Base-by-base conservation (phyloP, 2,329 filamentous ascomycete species). In the Cladosporium sp. region DNA sequence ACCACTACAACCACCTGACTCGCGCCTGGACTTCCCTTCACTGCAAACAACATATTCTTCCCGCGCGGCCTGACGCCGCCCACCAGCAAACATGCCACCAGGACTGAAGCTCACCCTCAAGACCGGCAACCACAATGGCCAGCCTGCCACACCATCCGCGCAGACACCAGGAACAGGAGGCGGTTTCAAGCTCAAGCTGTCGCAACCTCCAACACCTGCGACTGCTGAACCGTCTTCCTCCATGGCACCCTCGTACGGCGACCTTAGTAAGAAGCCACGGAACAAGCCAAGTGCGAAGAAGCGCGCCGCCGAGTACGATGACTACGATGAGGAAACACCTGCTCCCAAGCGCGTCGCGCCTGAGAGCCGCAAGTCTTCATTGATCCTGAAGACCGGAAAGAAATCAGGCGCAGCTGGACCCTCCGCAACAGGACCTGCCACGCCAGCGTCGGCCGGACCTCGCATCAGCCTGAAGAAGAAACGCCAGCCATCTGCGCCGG, bases 231-330 rank as follows among this genome's bases (percentile, higher is more conserved):
- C 66, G 51, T 66, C 72, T 66, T 70, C 69, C 69, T 73, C 76
- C 13, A 69, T 70, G 66, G 70, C 74, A 5, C 73, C 49, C 26
- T 62, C 13, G 64, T 66, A 34, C 66, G 18, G 75, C 69, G 72
- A 56, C 59, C 21, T 32, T 56, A 28, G 43, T 56, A 75, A 75
- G 67, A 73, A 72, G 59, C 81, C 81, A 74, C 78, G 79, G 65
- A 77, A 79, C 58, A 80, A 80, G 70, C 77, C 71, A 46, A 53
- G 32, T 30, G 39, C 63, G 23, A 76, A 76, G 71, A 76, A 78
- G 67, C 75, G 67, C 73, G 75, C 67, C 5, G 74, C 74, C 23
- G 70, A 75, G 51, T 71, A 75, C 25, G 75, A 76, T 53, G 67
- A 59, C 60, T 68, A 73, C 54, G 73, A 75, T 23, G 75, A 76